phyloP scores from a whole-genome alignment of 805 yeast genomes.

The Cyberlindnera subsufficiens region DNA sequence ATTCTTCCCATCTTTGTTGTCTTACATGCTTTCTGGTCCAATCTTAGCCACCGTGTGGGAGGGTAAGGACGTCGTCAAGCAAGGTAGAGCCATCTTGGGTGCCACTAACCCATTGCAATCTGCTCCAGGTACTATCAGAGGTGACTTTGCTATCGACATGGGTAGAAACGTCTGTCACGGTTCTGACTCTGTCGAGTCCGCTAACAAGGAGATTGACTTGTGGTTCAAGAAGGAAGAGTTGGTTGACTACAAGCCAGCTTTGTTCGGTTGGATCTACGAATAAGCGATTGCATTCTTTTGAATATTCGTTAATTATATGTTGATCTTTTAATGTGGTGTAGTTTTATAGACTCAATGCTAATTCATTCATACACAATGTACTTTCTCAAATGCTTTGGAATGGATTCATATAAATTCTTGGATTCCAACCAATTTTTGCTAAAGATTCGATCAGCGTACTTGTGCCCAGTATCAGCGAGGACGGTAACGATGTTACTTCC shows the following conservation, averaged over 20 bases:
- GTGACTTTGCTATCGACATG: slow-evolving; percentile 96
- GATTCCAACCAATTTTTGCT: slow-evolving; percentile 69
- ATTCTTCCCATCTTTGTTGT: slow-evolving; percentile 93
- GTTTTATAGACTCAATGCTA: background rate
- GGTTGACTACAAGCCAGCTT: slow-evolving; percentile 83
- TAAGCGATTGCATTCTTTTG: slow-evolving; percentile 30
- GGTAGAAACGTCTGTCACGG: slow-evolving; percentile 99
- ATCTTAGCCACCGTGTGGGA: slow-evolving; percentile 99
- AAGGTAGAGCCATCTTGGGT: slow-evolving; percentile 96
- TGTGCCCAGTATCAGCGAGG: slow-evolving; percentile 87
- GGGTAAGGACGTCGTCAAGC: slow-evolving; percentile 99
- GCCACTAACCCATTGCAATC: slow-evolving; percentile 98
- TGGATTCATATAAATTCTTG: slow-evolving; percentile 56
- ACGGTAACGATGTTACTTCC: slow-evolving; percentile 79
- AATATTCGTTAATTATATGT: background rate
- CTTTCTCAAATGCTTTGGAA: slow-evolving; percentile 67
- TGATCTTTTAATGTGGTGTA: background rate
- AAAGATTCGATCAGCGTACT: slow-evolving; percentile 78
- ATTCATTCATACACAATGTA: slow-evolving; percentile 42
- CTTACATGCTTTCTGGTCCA: slow-evolving; percentile 98
- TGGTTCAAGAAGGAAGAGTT: slow-evolving; percentile 99
- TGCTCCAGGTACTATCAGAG: slow-evolving; percentile 99
- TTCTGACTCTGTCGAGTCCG: slow-evolving; percentile 98
- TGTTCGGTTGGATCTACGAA: slow-evolving; percentile 91
- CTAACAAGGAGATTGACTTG: slow-evolving; percentile 89